Conservation (phyloP, 345 rosid species). For the Noccaea bulbosa region DNA sequence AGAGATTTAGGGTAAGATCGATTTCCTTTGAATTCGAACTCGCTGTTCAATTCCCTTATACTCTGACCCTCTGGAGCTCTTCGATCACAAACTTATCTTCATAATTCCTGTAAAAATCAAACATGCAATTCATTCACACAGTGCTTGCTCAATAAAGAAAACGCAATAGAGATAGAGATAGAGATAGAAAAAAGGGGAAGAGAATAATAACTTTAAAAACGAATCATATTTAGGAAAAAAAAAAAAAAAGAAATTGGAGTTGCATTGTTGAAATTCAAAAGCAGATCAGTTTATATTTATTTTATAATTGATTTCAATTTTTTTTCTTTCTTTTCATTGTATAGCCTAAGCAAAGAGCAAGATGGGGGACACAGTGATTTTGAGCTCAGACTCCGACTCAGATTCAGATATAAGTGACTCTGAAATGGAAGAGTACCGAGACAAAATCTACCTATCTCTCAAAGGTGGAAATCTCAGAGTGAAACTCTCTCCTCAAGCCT, state of each 20-base stretch:
- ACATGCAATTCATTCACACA: conserved; percentile 37
- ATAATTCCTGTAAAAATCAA: neutral
- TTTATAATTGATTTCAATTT: neutral
- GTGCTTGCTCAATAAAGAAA: neutral
- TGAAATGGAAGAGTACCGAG: conserved; percentile 61
- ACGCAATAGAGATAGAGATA: no score
- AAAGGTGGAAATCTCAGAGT: conserved; percentile 66
- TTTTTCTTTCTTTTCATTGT: neutral
- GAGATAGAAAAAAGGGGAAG: no score
- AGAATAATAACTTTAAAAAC: conserved; percentile 7
- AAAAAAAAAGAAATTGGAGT: neutral
- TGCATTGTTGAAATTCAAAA: conserved; percentile 27
- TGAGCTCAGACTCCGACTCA: conserved; percentile 50
- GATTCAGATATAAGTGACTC: conserved; percentile 42
- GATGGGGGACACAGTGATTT: conserved; percentile 46
- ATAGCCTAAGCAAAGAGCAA: conserved; percentile 3
- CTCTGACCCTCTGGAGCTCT: neutral
- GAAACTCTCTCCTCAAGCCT: conserved; percentile 63
- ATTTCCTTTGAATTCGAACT: conserved; percentile 18
- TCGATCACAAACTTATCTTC: neutral
- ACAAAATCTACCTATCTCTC: conserved; percentile 58
- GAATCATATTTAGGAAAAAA: conserved; percentile 5
- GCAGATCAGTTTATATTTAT: neutral
- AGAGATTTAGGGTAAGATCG: conserved; percentile 9
- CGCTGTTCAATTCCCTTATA: neutral